Evolutionary conservation across 345 rosid species (phyloP), one percentile per base, ranked within the genome.

Genomic region (Murraya koenigii): DNA sequence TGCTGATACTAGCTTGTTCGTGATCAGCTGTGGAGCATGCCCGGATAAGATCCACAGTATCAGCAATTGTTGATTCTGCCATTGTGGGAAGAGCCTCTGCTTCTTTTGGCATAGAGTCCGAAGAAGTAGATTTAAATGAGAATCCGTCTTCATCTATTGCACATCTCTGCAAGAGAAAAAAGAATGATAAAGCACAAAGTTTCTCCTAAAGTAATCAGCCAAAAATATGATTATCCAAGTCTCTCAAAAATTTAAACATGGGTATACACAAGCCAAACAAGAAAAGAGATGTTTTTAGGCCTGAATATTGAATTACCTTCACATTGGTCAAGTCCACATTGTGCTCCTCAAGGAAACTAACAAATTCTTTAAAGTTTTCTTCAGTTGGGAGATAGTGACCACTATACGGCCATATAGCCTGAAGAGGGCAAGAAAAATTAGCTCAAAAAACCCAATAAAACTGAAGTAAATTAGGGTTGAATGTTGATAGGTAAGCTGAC

Each of bases 351-450:
- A 90, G 84, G 78, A 90, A 90, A 81, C 52, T 73, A 61, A 90
- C 79, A 75, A 90, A 83, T 7, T 85, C 91, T 73, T 38, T 84
- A 77, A 90, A 90, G 78, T 87, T 89, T 77, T 90, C 94, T 83
- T 89, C 89, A 9, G 92, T 81, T 72, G 92, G 92, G 67, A 82
- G 90, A 73, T 90, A 90, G 75, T 90, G 94, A 64, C 94, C 94
- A 76, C 94, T 90, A 78, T 90, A 89, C 52, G 94, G 87, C 94
- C 91, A 90, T 66, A 87, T 77, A 76, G 91, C 92, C 94, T 88
- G 71, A 63, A 47, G 28, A 61, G 28, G 49, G 61, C 33, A 15
- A 38, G 14, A 67, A 60, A n/a, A 52, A 44, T 54, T 61, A 28
- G 69, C 15, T 19, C 39, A 6, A 62, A 61, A 74, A 80, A 35